A percentile compares a stretch with the other conserved stretches of the same genome.
Conservation (phyloP, 192 early-diverging fungal species). For the Coemansia sp. region DNA sequence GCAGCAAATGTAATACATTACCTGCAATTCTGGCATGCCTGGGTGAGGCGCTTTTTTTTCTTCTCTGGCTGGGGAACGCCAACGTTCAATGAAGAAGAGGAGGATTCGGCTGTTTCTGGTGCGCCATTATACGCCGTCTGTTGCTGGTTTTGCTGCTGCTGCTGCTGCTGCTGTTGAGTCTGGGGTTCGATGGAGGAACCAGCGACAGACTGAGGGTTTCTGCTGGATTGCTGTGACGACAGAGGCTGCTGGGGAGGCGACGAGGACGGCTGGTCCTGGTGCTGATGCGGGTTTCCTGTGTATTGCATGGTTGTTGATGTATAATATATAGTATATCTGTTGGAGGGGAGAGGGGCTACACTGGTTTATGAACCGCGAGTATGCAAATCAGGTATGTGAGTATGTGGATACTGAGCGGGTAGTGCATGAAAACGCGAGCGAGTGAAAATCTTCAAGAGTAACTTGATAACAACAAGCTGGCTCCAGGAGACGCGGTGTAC, state of each 20-base stretch:
- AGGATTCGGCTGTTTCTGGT: constrained; percentile 5
- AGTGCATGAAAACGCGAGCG: neutral
- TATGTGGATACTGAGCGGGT: neutral
- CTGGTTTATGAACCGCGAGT: neutral
- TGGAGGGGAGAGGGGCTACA: neutral
- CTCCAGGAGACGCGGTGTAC: neutral
- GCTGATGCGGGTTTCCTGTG: constrained; percentile 5
- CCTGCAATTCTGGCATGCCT: constrained; percentile 56
- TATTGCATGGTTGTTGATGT: neutral
- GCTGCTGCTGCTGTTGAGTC: constrained; percentile 10
- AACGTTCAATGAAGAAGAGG: neutral
- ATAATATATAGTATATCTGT: neutral
- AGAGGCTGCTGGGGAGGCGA: constrained; percentile 5
- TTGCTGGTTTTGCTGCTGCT: constrained; percentile 10
- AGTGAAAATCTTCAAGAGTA: neutral
- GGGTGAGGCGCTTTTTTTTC: constrained; percentile 56
- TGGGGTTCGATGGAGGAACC: constrained; percentile 5
- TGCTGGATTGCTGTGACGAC: constrained; percentile 6
- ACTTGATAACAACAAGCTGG: neutral
- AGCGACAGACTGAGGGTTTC: neutral
- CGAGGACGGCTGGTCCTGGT: constrained; percentile 2
- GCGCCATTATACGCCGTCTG: constrained; percentile 7
- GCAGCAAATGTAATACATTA: constrained; percentile 13
- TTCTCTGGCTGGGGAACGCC: constrained; percentile 23
- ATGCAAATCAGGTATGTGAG: neutral